A percentile compares a stretch with the other conserved stretches of the same genome.
phyloP scores from a whole-genome alignment of 2,329 filamentous ascomycete genomes.

The Diaporthe caulivora region DNA sequence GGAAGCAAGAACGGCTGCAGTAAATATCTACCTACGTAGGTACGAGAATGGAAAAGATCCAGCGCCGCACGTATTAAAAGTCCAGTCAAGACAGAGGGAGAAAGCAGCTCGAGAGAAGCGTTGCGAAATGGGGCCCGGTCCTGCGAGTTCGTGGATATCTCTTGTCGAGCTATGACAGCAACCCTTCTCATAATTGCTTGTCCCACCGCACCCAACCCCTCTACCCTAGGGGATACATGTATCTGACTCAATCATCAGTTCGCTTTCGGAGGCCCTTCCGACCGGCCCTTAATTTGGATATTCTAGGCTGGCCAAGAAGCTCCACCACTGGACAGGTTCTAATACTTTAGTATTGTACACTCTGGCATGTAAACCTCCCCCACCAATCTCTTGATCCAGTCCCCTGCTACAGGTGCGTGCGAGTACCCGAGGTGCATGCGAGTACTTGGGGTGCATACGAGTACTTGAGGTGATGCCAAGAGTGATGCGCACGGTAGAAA shows the following conservation, averaged over 20 bases:
- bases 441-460: too few species aligned
- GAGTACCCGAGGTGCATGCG: conserved; percentile 98
- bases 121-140: too few species aligned
- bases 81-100: too few species aligned
- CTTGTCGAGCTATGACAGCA: not conserved
- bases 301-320: too few species aligned
- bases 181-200: rapidly evolving
- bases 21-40: too few species aligned
- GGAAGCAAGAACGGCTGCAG: too few species aligned
- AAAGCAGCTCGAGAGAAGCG: too few species aligned
- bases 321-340: not conserved
- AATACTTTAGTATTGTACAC: conserved; percentile 58
- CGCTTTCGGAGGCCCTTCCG: not conserved
- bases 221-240: too few species aligned
- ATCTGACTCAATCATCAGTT: not conserved
- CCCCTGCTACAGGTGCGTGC: conserved; percentile 93
- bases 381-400: conserved; percentile 99
- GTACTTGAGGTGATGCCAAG: too few species aligned
- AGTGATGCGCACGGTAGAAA: conserved; percentile 97
- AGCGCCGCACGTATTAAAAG: too few species aligned
- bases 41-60: too few species aligned
- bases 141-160: too few species aligned
- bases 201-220: not conserved
- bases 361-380: conserved; percentile 96
- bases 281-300: not conserved